Conservation (phyloP, 2,329 filamentous ascomycete genomes). For the Cladophialophora bantiana region DNA sequence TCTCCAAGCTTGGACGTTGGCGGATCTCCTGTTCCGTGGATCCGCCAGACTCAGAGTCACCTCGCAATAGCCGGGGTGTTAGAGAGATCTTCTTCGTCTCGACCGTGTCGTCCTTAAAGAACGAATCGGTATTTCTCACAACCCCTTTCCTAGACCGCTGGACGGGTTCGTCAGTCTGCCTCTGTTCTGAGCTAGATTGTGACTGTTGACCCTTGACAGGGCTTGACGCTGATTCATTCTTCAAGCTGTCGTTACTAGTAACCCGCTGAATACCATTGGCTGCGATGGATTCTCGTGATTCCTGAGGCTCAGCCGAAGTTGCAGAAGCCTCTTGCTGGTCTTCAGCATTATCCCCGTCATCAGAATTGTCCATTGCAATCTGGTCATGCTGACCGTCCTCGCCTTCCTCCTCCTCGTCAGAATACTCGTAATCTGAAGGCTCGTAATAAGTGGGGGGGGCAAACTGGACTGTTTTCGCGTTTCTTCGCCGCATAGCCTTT, state of each 20-base stretch:
- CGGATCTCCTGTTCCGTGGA: conserved; percentile 75
- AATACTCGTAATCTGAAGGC: conserved; percentile 86
- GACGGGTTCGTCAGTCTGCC: conserved; percentile 53
- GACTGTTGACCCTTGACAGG: conserved; percentile 38
- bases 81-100: conserved; percentile 98
- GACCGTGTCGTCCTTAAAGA: conserved; percentile 94
- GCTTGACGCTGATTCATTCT: conserved; percentile 41
- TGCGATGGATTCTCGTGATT: conserved; percentile 48
- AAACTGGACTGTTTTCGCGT: conserved; percentile 87
- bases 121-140: conserved; percentile 90
- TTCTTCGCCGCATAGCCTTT: conserved; percentile 80
- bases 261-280: conserved; percentile 39
- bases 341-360: conserved; percentile 55
- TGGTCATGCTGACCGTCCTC: conserved; percentile 51
- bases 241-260: conserved; percentile 37
- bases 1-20: conserved; percentile 74
- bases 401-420: conserved; percentile 74
- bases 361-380: conserved; percentile 46
- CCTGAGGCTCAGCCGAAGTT: conserved; percentile 51
- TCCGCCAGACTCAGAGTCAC: conserved; percentile 85
- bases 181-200: conserved; percentile 53
- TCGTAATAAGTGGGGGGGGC: conserved; percentile 85
- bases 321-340: conserved; percentile 45
- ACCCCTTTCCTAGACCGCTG: conserved; percentile 82
- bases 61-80: conserved; percentile 87